These are phyloP conservation scores for Pseudotsuga menziesii DNA, from an alignment of 75 land plant species.

Conservation along the genomic window DNA sequence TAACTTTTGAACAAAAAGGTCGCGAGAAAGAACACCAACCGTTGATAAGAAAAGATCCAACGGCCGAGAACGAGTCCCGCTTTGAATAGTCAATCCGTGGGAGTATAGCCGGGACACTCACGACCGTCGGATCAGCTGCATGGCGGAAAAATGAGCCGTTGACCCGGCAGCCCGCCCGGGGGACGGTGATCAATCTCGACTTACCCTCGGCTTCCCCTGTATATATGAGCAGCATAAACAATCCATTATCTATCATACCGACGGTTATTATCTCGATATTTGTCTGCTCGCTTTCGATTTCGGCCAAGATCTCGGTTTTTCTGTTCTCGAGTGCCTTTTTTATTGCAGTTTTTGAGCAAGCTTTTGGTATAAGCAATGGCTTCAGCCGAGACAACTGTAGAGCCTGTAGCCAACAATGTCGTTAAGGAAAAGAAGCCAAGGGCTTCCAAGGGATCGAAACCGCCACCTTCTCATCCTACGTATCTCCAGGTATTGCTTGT, in stretches of 20 bases:
- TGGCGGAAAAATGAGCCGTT: background rate
- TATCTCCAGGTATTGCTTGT: constrained; percentile 44
- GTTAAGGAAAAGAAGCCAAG: constrained; percentile 12
- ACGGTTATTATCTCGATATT: background rate
- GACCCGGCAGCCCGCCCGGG: background rate
- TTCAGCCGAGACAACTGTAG: constrained; percentile 10
- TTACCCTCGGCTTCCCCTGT: background rate
- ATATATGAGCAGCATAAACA: background rate
- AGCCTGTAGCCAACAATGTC: constrained; percentile 9
- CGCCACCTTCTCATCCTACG: constrained; percentile 54
- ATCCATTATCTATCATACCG: background rate
- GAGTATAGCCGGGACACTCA: background rate
- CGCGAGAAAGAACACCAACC: background rate
- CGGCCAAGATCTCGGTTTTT: background rate
- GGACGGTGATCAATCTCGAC: background rate
- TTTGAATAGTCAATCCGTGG: constrained; percentile 4
- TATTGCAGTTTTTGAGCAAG: too few relatives aligned
- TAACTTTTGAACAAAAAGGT: too few relatives aligned
- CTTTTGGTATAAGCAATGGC: background rate
- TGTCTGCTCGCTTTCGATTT: background rate
- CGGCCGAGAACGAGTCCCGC: background rate
- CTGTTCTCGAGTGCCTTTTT: too few relatives aligned
- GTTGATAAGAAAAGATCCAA: constrained; percentile 6
- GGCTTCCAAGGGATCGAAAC: constrained; percentile 28
- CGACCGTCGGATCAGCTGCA: background rate